A percentile compares a stretch with the other conserved stretches of the same genome.
Evolutionary conservation across 768 basidiomycete genomes (phyloP).

Genomic region (Scleroderma citrinum): DNA sequence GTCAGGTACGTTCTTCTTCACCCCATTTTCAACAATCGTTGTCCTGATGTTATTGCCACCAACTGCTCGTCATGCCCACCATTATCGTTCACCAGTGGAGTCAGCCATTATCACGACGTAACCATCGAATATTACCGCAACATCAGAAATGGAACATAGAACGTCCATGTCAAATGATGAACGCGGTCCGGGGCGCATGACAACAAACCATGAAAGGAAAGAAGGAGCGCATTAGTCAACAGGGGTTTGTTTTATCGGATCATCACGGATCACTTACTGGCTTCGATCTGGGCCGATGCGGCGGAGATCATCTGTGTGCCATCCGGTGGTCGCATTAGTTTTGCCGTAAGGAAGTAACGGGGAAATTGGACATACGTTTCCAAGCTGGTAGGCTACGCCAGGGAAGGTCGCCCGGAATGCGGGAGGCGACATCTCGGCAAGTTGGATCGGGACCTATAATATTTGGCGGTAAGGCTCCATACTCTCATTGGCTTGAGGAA

Average conservation of each 20-base stretch:
- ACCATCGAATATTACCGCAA: not conserved
- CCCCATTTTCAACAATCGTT: constrained; percentile 39
- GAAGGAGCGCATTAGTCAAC: not conserved
- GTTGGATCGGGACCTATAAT: constrained; percentile 62
- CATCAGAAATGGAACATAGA: not conserved
- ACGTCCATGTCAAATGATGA: not conserved
- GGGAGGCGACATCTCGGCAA: constrained; percentile 80
- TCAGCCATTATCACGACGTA: no score
- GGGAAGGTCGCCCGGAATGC: constrained; percentile 88
- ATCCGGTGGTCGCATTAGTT: not conserved
- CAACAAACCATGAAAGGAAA: not conserved
- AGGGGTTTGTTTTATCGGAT: not conserved
- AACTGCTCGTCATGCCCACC: constrained; percentile 33
- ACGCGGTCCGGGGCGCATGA: no score
- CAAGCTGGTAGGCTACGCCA: constrained; percentile 79
- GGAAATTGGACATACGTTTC: constrained; percentile 40
- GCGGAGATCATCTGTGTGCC: constrained; percentile 60
- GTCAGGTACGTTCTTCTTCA: constrained; percentile 43
- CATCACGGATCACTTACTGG: constrained; percentile 35
- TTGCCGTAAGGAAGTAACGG: not conserved
- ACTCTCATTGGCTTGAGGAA: no score
- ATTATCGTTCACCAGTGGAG: not conserved
- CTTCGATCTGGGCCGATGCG: constrained; percentile 77
- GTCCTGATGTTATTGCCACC: constrained; percentile 57
- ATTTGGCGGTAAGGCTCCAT: no score